Base-by-base conservation (phyloP, 208 protist genomes). In the Wallacemonas sp. region DNA sequence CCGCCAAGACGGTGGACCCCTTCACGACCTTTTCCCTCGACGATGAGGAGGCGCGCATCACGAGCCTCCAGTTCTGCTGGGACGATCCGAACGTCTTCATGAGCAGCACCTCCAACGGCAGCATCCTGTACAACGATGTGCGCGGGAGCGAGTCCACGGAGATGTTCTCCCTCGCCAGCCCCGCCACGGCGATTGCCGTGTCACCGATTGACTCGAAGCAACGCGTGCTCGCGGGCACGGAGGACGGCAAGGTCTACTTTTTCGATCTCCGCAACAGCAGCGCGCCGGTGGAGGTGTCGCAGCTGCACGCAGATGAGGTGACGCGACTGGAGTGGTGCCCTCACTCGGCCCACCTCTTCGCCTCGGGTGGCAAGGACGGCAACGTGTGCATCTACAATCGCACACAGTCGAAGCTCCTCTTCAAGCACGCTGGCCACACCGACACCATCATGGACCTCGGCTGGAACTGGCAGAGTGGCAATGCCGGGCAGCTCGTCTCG, bases 391-490 rank as follows among this genome's bases (percentile, higher is more conserved):
- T 97, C 10, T 87, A 81, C 70, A 88, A 94, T 57, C 28, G 54
- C 10, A 87, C 86, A n/a, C 63, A 71, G 0, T 57, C 74, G 28
- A 79, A 67, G 22, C 54, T 88, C 8, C 72, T 94, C 10, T 97
- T 97, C 61, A 87, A 82, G 45, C 92, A 97, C 75, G 81, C 82
- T 20, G 89, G 85, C 12, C 92, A 97, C 79, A 92, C 82, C 0
- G 86, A 94, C 49, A 66, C 50, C 36, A 80, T 97, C 39, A 89
- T 87, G 72, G 92, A 97, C 64, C 18, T 95, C 2, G 82, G 77
- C 12, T 97, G 92, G 90, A 89, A 79, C 69, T 97, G 92, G 90
- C 88, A 94, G 70, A 88, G 91, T 36, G 81, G 81, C 39, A 79
- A 59, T 32, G 87, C 82, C 16, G 89, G 90, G 11, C 87, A 95